These are phyloP conservation scores for Ascochyta lentis DNA, from an alignment of 2,329 filamentous ascomycete species.

Conservation along the genomic window DNA sequence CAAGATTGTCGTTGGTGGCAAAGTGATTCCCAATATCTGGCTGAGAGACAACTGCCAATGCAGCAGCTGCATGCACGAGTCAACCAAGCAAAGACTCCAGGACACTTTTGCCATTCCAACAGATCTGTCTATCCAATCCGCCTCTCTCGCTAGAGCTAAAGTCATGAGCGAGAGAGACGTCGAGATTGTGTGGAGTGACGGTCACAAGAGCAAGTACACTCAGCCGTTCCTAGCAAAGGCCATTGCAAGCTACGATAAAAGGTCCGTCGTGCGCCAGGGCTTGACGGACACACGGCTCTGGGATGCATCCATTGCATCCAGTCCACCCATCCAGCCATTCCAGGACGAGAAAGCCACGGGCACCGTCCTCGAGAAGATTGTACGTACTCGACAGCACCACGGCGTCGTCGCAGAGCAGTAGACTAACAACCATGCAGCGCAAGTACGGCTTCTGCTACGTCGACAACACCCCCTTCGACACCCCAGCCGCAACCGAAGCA, in stretches of 20 bases:
- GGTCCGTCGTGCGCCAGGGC: conserved; percentile 43
- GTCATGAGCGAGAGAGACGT: neutral
- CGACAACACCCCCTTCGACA: conserved; percentile 64
- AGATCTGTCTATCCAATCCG: conserved; percentile 33
- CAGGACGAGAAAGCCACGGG: conserved; percentile 61
- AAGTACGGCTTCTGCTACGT: conserved; percentile 80
- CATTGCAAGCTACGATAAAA: conserved; percentile 48
- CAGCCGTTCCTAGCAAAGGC: conserved; percentile 64
- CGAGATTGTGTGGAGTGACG: conserved; percentile 57
- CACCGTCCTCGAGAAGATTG: conserved; percentile 68
- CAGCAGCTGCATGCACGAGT: conserved; percentile 68
- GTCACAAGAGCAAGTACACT: conserved; percentile 71
- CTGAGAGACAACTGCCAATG: conserved; percentile 75
- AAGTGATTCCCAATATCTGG: conserved; percentile 42
- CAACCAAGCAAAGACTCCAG: conserved; percentile 72
- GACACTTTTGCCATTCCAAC: conserved; percentile 66
- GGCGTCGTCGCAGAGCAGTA: no score
- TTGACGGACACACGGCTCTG: conserved; percentile 48
- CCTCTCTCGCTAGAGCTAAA: conserved; percentile 2
- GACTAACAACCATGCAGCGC: conserved; percentile 55
- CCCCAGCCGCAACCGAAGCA: conserved; percentile 73
- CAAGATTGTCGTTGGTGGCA: conserved; percentile 7
- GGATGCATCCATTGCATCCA: conserved; percentile 33
- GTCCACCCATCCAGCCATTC: conserved; percentile 67
- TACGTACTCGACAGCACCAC: conserved; percentile 43